A percentile compares a stretch with the other conserved stretches of the same genome.
Evolutionary conservation across 768 basidiomycete species (phyloP).

Genomic region (Amanita fuliginea): DNA sequence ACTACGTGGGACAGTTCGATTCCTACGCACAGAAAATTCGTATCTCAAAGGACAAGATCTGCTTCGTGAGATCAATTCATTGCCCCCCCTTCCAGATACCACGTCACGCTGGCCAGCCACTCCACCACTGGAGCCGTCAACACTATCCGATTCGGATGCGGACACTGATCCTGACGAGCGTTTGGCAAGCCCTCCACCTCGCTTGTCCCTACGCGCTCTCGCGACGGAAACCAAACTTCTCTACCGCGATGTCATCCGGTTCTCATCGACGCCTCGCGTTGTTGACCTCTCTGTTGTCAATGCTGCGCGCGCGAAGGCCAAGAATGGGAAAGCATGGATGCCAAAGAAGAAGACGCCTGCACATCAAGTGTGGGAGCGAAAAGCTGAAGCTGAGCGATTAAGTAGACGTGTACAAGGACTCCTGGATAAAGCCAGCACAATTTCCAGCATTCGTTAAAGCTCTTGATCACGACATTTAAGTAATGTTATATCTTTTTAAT

Average conservation of each 20-base stretch:
- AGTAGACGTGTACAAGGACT: constrained; percentile 60
- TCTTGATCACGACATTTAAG: background rate
- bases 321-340: constrained; percentile 57
- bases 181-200: constrained; percentile 19
- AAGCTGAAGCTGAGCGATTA: constrained; percentile 64
- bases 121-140: constrained; percentile 57
- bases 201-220: constrained; percentile 52
- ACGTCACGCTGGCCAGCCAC: constrained; percentile 36
- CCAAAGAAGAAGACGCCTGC: constrained; percentile 74
- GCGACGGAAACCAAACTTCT: constrained; percentile 76
- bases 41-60: constrained; percentile 91
- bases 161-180: constrained; percentile 24
- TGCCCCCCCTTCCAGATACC: constrained; percentile 53
- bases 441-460: constrained; percentile 11
- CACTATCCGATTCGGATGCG: constrained; percentile 54
- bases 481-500: background rate
- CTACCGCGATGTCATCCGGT: constrained; percentile 81
- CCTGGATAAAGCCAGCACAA: constrained; percentile 49
- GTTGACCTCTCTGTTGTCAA: constrained; percentile 70
- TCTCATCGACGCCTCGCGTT: constrained; percentile 73
- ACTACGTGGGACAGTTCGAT: constrained; percentile 83
- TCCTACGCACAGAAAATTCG: constrained; percentile 88
- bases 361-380: constrained; percentile 69
- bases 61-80: constrained; percentile 65
- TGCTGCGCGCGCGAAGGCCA: constrained; percentile 37